Percentiles rank a stretch among this genome's conserved stretches.
Evolutionary conservation across 73 alveolate species (phyloP).

Genomic region (Diophrys appendiculata): DNA sequence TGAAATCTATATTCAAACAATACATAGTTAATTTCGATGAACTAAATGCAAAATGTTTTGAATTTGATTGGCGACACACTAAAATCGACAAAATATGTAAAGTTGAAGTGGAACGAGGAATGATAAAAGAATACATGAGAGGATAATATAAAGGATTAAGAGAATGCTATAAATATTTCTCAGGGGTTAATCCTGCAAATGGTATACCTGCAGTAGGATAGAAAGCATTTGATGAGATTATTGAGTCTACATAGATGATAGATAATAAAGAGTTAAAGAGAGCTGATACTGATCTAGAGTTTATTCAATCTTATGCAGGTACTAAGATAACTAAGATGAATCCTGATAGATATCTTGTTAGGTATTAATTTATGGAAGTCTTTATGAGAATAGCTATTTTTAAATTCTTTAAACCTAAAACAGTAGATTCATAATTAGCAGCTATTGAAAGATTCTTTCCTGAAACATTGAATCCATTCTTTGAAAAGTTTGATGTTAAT

Average conservation of each 20-base stretch:
- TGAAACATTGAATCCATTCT: conserved; percentile 27
- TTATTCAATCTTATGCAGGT: conserved; percentile 36
- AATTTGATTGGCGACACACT: conserved; percentile 73
- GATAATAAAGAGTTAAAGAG: conserved; percentile 39
- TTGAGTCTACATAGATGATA: conserved; percentile 19
- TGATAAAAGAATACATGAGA: conserved; percentile 12
- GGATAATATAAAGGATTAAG: conserved; percentile 23
- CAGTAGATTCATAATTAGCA: conserved; percentile 21
- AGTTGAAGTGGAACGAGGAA: conserved; percentile 26
- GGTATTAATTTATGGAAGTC: conserved; percentile 77
- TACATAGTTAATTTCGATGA: not conserved
- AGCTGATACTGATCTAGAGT: conserved; percentile 66
- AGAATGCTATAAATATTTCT: conserved; percentile 61
- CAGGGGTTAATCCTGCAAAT: conserved; percentile 63
- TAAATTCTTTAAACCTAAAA: conserved; percentile 60
- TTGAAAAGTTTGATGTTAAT: conserved; percentile 47
- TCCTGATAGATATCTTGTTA: conserved; percentile 68
- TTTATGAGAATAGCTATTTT: conserved; percentile 70
- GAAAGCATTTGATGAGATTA: conserved; percentile 54
- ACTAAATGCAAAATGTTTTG: conserved; percentile 62
- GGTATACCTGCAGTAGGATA: conserved; percentile 51
- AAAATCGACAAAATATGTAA: conserved; percentile 52
- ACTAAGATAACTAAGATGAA: conserved; percentile 54
- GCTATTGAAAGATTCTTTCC: conserved; percentile 45
- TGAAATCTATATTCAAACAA: not conserved